Percentiles rank a stretch among this genome's conserved stretches.
Evolutionary conservation across 192 early-diverging fungal species (phyloP).

Genomic region (Funneliformis geosporum): DNA sequence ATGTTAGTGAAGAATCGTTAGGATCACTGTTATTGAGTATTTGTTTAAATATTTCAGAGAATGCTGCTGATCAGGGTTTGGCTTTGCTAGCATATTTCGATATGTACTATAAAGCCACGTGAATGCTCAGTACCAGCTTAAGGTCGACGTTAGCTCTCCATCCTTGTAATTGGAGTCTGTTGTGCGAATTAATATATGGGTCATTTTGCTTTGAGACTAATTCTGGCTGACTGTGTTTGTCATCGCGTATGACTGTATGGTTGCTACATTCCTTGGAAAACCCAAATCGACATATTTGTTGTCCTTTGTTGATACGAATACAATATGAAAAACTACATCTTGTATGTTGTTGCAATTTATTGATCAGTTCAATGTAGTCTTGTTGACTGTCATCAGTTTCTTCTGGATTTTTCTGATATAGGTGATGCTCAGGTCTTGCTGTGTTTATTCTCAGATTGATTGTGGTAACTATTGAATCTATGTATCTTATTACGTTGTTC

Average conservation of each 20-base stretch:
- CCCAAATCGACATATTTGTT: background rate
- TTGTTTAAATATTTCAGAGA: conserved; percentile 6
- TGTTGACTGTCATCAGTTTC: background rate
- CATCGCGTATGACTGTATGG: background rate
- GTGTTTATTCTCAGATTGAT: background rate
- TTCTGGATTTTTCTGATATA: background rate
- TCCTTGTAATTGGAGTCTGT: conserved; percentile 1
- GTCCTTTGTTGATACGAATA: background rate
- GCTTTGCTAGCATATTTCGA: too few relatives aligned
- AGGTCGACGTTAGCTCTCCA: conserved; percentile 11
- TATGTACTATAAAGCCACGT: background rate
- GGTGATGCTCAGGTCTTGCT: background rate
- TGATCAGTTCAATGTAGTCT: background rate
- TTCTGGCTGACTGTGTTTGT: background rate
- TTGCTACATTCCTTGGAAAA: background rate
- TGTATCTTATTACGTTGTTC: background rate
- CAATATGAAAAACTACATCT: background rate
- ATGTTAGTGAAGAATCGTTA: background rate
- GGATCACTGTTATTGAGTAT: background rate
- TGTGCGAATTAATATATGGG: conserved; percentile 5
- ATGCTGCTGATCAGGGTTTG: background rate
- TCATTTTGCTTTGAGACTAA: background rate
- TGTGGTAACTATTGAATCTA: background rate
- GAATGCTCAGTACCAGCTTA: background rate
- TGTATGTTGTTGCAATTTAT: background rate